Conservation (phyloP, 2,329 filamentous ascomycete genomes). For the Zalaria obscura region DNA sequence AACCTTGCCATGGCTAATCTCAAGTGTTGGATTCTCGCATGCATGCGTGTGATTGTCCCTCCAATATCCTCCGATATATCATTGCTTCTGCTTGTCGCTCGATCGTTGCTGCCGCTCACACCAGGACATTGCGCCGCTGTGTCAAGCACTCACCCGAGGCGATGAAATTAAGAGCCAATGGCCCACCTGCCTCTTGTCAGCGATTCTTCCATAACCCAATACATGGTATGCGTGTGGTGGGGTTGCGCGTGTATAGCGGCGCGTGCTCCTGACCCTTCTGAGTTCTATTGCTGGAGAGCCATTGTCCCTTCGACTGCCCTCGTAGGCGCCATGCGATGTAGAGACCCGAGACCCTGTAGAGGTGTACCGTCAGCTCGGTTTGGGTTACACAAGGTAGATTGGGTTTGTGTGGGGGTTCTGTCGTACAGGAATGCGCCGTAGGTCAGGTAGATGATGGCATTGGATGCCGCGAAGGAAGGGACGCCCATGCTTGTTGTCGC, state of each 20-base stretch:
- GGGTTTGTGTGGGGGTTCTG: background rate
- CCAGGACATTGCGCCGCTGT: background rate
- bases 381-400: background rate
- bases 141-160: slow-evolving; percentile 67
- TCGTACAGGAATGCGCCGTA: background rate
- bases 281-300: slow-evolving; percentile 63
- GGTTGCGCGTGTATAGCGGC: slow-evolving; percentile 20
- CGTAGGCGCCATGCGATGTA: slow-evolving; percentile 42
- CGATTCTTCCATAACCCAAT: slow-evolving; percentile 4
- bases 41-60: too few relatives aligned
- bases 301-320: slow-evolving; percentile 54
- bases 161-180: slow-evolving; percentile 78
- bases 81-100: too few relatives aligned
- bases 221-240: slow-evolving; percentile 14
- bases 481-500: background rate
- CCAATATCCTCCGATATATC: too few relatives aligned
- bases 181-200: slow-evolving; percentile 44
- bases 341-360: slow-evolving; percentile 46
- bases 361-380: background rate
- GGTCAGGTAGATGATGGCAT: background rate
- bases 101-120: background rate
- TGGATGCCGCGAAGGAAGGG: background rate
- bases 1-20: background rate
- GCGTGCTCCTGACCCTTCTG: slow-evolving; percentile 52
- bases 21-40: background rate